Evolutionary conservation across 177 flowering plant genomes (phyloP), one percentile per base, ranked within the genome.

Genomic region (Telopea speciosissima): DNA sequence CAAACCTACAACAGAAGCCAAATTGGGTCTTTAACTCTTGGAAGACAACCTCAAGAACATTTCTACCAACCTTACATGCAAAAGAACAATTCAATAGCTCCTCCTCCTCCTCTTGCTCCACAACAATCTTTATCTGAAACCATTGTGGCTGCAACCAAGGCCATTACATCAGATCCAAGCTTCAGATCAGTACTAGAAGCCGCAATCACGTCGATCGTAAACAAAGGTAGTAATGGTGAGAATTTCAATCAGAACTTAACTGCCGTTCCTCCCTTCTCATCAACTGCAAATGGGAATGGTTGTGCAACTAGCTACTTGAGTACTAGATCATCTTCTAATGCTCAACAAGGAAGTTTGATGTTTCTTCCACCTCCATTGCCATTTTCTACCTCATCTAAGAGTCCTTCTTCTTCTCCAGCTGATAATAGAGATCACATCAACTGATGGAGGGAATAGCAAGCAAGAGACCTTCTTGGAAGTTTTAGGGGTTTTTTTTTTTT

Each of bases 141-240:
- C 0, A 77, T 93, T 44, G 88, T 84, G 0, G 94, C 93, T 2
- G 93, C 97, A 10, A 89, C 94, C 1, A 93, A 90, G 78, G 97
- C 87, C 8, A 83, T 93, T 65, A 85, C 97, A 21, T 81, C 94
- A 0, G 92, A 93, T 79, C 97, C 98, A 0, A 88, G 77, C 75
- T 91, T 93, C 74, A 88, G 84, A 56, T 84, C 96, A 0, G 97
- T 89, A n/a, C 68, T 93, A 54, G 92, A 81, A 8, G 87, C 89
- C 3, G 96, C 96, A 8, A 83, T 93, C 21, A 63, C 94, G 3
- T 84, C 93, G 0, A 81, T 92, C 23, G 89, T 92, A 56, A 74
- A 64, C 40, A 73, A 68, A 28, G 75, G 73, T 23, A 73, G 66
- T 33, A 33, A 5, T 5, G 76, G 63, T 44, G 76, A 80, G 16